Base-by-base conservation (phyloP, 2,329 filamentous ascomycete genomes). In the Hortaea werneckii region DNA sequence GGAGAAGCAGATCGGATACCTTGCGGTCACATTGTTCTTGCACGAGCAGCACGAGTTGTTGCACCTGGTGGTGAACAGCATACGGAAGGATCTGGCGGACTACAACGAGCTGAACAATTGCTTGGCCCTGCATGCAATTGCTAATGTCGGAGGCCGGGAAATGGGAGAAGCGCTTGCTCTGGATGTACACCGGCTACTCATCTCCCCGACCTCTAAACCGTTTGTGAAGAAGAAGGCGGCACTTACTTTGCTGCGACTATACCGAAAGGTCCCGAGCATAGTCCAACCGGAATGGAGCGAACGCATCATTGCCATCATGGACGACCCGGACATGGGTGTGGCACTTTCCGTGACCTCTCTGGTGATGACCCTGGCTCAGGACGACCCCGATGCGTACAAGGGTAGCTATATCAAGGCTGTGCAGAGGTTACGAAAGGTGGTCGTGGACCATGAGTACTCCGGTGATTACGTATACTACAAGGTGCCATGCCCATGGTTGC, bases 191-290 rank as follows among this genome's bases (percentile, higher is more conserved):
- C 78, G 89, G 57, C 75, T 98, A 41, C 70, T 98, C 50, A 96
- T 98, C 55, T 95, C 90, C 49, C 92, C 92, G 38, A 82, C 82
- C 6, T 96, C 90, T 1, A 98, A 96, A 67, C 82, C 92, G 0
- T 98, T 98, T 57, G 92, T 98, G 49, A 98, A 98, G 76, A 98
- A 98, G 71, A 98, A 98, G 75, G 90, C 92, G 1, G 92, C 92
- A 5, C 73, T 98, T 43, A 98, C 92, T 0, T 76, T 98, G 32
- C 78, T 98, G 45, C 85, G 92, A 45, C 70, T 98, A 5, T 98
- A 96, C 68, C 85, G 92, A 56, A 98, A 98, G 70, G 82, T 89
- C 59, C 88, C 90, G 1, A 84, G 82, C 53, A 95, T 98, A 54
- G 85, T 98, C 26, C 89, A 95, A 61, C 85, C 87, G 29, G 89